Evolutionary conservation across 257 asterid genomes (phyloP).

Genomic region (Echium plantagineum): DNA sequence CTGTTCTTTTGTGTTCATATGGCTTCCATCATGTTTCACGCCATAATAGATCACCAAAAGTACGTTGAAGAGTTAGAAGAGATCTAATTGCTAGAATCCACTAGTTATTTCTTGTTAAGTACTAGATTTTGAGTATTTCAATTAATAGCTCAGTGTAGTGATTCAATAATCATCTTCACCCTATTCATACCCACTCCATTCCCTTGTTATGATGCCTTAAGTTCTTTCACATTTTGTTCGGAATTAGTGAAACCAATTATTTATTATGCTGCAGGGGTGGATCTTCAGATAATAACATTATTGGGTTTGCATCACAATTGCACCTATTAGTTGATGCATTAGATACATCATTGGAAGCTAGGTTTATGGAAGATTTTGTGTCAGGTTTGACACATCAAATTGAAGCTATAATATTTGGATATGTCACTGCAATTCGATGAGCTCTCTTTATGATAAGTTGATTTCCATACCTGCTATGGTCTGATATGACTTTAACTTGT

Average conservation of each 20-base stretch:
- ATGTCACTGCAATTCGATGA: neutral
- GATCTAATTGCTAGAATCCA: neutral
- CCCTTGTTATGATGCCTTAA: no score
- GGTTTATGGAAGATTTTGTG: slow-evolving; percentile 77
- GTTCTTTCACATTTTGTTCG: neutral
- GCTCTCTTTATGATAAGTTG: neutral
- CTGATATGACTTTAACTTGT: neutral
- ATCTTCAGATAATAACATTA: slow-evolving; percentile 34
- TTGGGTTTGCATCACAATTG: slow-evolving; percentile 83
- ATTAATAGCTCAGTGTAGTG: no score
- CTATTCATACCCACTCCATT: no score
- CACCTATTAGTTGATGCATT: slow-evolving; percentile 56
- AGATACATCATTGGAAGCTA: slow-evolving; percentile 55
- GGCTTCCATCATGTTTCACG: neutral
- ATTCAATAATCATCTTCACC: no score
- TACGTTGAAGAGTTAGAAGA: neutral
- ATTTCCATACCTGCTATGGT: neutral
- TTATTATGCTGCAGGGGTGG: slow-evolving; percentile 34
- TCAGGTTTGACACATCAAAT: slow-evolving; percentile 41
- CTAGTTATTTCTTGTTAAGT: neutral
- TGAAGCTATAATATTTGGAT: neutral
- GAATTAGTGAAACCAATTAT: slow-evolving; percentile 6
- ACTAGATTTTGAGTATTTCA: neutral
- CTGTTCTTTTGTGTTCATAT: neutral
- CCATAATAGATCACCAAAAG: neutral